Evolutionary conservation across 2,329 filamentous ascomycete species (phyloP), one percentile per base, ranked within the genome.

Genomic region (Monosporascus sp.): DNA sequence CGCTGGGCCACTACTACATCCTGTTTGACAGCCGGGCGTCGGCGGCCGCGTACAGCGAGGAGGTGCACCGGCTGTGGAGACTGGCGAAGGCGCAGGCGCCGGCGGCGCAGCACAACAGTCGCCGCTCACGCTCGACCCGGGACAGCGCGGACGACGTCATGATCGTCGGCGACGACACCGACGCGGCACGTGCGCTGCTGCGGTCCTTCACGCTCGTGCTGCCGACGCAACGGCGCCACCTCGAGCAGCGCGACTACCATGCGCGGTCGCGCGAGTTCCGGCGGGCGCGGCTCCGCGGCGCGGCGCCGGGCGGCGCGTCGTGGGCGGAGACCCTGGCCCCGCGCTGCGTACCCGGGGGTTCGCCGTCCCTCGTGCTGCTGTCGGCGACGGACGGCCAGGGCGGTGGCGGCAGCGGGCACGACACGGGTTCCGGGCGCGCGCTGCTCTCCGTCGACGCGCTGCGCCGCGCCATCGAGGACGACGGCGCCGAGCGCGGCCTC

Each of bases 1-100:
- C 83, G 4, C 68, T 80, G 1, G 84, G 82, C 54, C 78, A 78
- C 61, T 92, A 91, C 71, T 85, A 81, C 68, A 72, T 93, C 51
- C 74, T 89, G 51, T 93, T 92, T 73, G 74, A 79, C 55, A 79
- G 74, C 22, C 64, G 72, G 18, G 70, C 74, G n/a, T 80, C 83
- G 14, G 87, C 88, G 0, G 66, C 72, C 7, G 74, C 80, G 41
- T 92, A 89, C 68, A 77, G 80, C 50, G 72, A 75, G 24, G 79
- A 83, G 54, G 75, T 78, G 0, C 63, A 68, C 8, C 71, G 77
- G 6, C 69, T 87, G 17, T 79, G 82, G 65, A 64, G 65, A 15
- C 65, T 83, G 5, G 70, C 72, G 37, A 68, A 69, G 42, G 56
- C 57, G 8, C 67, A 79, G 56, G 71, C 72, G 22, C 72, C 74